Evolutionary conservation across 352 stramenopile genomes (phyloP), one percentile per base, ranked within the genome.

Genomic region (Pythium graminicola): DNA sequence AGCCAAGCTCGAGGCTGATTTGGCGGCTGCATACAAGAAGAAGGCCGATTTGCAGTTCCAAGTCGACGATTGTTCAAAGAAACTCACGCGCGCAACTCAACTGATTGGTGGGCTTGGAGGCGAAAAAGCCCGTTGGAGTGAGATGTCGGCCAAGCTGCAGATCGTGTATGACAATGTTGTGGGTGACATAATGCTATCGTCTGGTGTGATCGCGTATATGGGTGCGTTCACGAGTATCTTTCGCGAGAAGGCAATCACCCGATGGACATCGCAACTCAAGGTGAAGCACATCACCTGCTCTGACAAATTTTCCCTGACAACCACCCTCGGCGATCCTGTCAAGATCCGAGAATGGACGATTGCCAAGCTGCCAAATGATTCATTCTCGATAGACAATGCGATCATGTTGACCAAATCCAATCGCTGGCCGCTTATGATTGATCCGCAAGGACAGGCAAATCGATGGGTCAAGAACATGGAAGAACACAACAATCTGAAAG

Each of bases 361-460:
- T 42, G 82, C 87, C n/a, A 95, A 96, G 57, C 71, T 98, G 6
- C 94, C 94, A 5, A 97, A 96, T 50, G 93, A 98, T 64, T 90
- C 81, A 9, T 97, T 98, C 52, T 96, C 79, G 42, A 96, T 98
- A 36, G 93, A 98, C 51, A 98, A 98, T 53, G 93, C 76, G 10
- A 97, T 98, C 62, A 96, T 98, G 79, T 57, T 98, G 13, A 78
- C 89, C 28, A 67, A 79, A 11, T 93, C 72, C 48, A 96, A 96
- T 56, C 81, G 90, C 2, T 98, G 92, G 91, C 94, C 94, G 8
- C 70, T 98, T n/a, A 97, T 98, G 91, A 98, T 98, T 42, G 94
- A 98, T 32, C 94, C 93, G 0, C 91, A 98, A 60, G 93, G 88
- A 1, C 93, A 98, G 55, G 93, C 92, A 0, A 98, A 97, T 59